These are phyloP conservation scores for Parsonsia alboflavescens DNA, from an alignment of 257 asterid species.

Conservation along the genomic window DNA sequence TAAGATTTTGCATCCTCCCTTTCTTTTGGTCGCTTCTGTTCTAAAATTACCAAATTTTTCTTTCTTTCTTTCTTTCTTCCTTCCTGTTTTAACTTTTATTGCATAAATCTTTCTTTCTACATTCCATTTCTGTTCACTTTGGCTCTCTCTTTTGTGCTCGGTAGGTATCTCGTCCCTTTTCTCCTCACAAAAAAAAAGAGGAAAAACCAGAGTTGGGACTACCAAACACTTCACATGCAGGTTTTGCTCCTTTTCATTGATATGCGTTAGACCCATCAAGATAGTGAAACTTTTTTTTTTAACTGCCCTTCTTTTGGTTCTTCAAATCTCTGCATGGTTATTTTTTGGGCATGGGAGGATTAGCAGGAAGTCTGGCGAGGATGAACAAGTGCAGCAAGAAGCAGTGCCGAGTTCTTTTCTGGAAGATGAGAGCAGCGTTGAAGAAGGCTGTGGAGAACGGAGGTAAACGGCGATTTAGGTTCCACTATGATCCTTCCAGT, in stretches of 20 bases:
- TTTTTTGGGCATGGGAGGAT: conserved; percentile 31
- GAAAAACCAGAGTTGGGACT: neutral
- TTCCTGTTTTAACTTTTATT: neutral
- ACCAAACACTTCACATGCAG: neutral
- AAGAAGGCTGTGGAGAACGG: conserved; percentile 37
- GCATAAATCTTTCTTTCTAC: conserved; percentile 2
- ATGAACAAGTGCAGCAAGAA: conserved; percentile 32
- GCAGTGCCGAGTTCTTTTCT: conserved; percentile 34
- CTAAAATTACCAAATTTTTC: neutral
- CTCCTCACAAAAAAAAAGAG: neutral
- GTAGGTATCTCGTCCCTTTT: neutral
- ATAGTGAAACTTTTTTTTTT: neutral
- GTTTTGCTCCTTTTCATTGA: neutral
- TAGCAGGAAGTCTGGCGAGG: conserved; percentile 28
- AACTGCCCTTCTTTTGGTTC: neutral
- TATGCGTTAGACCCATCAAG: neutral
- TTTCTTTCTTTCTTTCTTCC: too few relatives aligned
- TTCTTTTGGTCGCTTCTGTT: conserved; percentile 1
- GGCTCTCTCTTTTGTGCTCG: neutral
- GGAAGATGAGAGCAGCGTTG: conserved; percentile 48
- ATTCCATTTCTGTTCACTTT: neutral
- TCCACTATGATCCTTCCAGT: conserved; percentile 64
- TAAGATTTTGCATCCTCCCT: conserved; percentile 20
- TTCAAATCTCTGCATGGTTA: neutral
- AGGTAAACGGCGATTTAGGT: conserved; percentile 30